These are phyloP conservation scores for Oenanthe javanica DNA, from an alignment of 140 eudicot genomes.

Conservation along the genomic window DNA sequence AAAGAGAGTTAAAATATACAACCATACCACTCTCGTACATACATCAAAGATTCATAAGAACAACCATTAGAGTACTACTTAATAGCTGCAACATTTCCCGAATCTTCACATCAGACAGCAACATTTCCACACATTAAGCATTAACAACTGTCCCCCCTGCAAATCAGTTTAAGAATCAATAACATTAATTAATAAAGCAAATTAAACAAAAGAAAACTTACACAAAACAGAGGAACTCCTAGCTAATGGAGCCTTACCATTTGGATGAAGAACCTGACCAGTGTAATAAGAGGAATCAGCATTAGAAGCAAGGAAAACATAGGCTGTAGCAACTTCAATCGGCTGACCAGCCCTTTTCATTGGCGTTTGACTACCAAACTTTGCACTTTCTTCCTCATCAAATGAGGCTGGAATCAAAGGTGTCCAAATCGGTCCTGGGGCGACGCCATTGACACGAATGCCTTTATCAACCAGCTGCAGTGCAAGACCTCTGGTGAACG, in stretches of 20 bases:
- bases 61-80: background rate
- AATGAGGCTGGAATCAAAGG: background rate
- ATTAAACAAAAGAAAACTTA: background rate
- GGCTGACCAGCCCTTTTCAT: slow-evolving; percentile 35
- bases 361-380: slow-evolving; percentile 45
- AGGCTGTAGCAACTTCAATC: slow-evolving; percentile 26
- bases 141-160: background rate
- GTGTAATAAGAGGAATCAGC: slow-evolving; percentile 33
- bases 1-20: too few species aligned
- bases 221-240: background rate
- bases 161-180: too few species aligned
- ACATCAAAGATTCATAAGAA: background rate
- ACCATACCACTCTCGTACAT: background rate
- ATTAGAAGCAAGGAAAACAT: slow-evolving; percentile 30
- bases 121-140: background rate
- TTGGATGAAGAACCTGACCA: slow-evolving; percentile 44
- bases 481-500: slow-evolving; percentile 34
- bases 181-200: too few species aligned
- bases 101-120: background rate
- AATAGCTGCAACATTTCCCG: background rate
- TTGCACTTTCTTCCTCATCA: slow-evolving; percentile 13
- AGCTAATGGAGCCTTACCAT: slow-evolving; percentile 17
- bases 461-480: slow-evolving; percentile 38
- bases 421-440: slow-evolving; percentile 21
- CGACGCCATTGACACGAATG: slow-evolving; percentile 61